Conservation (phyloP, 805 yeast species). For the Lipomyces yamadae region DNA sequence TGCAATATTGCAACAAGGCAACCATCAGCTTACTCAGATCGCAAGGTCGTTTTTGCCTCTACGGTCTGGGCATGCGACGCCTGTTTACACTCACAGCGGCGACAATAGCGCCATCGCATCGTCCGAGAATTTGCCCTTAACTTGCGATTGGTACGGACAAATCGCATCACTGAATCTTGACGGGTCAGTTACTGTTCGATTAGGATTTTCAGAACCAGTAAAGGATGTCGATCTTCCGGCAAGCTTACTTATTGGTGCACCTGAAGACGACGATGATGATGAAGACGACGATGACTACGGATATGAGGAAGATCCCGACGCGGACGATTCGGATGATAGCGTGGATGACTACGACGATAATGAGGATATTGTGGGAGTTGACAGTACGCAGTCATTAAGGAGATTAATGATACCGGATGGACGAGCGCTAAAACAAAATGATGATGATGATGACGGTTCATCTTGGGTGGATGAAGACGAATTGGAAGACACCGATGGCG, state of each 20-base stretch:
- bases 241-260: slow-evolving; percentile 23
- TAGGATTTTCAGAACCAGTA: slow-evolving; percentile 24
- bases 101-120: slow-evolving; percentile 4
- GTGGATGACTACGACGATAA: slow-evolving; percentile 9
- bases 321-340: slow-evolving; percentile 7
- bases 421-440: slow-evolving; percentile 2
- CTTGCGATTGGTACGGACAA: slow-evolving; percentile 37
- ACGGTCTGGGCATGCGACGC: slow-evolving; percentile 24
- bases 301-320: slow-evolving; percentile 10
- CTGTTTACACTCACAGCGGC: slow-evolving; percentile 5
- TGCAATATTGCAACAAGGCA: slow-evolving; percentile 31
- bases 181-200: slow-evolving; percentile 30
- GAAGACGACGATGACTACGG: slow-evolving; percentile 30
- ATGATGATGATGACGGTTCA: slow-evolving; percentile 22
- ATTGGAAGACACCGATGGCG: slow-evolving; percentile 8
- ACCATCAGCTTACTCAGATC: slow-evolving; percentile 34
- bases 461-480: slow-evolving; percentile 32
- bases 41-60: slow-evolving; percentile 33
- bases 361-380: slow-evolving; percentile 9
- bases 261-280: slow-evolving; percentile 31
- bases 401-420: slow-evolving; percentile 10
- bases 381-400: slow-evolving; percentile 1
- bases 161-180: slow-evolving; percentile 27
- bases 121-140: slow-evolving; percentile 1
- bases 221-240: slow-evolving; percentile 30